Conservation (phyloP, 2,329 filamentous ascomycete genomes). For the Scorias spongiosa region DNA sequence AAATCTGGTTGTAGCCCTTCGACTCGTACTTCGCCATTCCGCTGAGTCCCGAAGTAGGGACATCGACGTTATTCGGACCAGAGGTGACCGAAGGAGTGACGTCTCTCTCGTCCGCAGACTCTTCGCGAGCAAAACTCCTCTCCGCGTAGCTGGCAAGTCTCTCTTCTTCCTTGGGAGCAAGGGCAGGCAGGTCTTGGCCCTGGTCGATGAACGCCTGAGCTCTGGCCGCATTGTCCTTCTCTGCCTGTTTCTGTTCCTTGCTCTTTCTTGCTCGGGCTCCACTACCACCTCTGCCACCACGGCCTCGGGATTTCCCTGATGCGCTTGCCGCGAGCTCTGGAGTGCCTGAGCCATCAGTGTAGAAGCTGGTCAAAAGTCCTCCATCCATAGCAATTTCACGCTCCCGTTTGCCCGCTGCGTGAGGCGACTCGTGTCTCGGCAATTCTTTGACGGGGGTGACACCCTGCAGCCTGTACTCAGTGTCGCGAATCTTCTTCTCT, state of each 20-base stretch:
- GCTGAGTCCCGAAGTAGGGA: conserved; percentile 16
- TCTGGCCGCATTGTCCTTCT: conserved; percentile 65
- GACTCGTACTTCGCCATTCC: conserved; percentile 21
- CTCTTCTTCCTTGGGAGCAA: conserved; percentile 44
- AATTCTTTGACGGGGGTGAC: conserved; percentile 57
- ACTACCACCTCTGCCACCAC: conserved; percentile 12
- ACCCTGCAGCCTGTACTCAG: conserved; percentile 72
- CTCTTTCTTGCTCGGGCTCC: conserved; percentile 69
- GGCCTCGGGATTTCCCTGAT: conserved; percentile 34
- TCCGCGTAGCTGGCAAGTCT: conserved; percentile 25
- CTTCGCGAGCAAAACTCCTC: conserved; percentile 21
- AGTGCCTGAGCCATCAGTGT: conserved; percentile 22
- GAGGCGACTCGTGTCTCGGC: conserved; percentile 50
- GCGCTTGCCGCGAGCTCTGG: conserved; percentile 12
- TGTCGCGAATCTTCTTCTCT: conserved; percentile 84
- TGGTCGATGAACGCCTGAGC: conserved; percentile 74
- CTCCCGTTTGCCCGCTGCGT: conserved; percentile 15
- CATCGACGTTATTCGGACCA: conserved; percentile 8
- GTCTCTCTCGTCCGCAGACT: conserved; percentile 44
- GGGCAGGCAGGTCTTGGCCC: conserved; percentile 53
- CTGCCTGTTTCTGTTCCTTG: conserved; percentile 54
- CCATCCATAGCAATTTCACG: conserved; percentile 63
- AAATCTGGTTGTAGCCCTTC: conserved; percentile 79
- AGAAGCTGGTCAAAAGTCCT: conserved; percentile 73
- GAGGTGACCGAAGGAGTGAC: conserved; percentile 8